These are phyloP conservation scores for Veloboletus limbatus DNA, from an alignment of 1,284 basidiomycete genomes.

Conservation along the genomic window DNA sequence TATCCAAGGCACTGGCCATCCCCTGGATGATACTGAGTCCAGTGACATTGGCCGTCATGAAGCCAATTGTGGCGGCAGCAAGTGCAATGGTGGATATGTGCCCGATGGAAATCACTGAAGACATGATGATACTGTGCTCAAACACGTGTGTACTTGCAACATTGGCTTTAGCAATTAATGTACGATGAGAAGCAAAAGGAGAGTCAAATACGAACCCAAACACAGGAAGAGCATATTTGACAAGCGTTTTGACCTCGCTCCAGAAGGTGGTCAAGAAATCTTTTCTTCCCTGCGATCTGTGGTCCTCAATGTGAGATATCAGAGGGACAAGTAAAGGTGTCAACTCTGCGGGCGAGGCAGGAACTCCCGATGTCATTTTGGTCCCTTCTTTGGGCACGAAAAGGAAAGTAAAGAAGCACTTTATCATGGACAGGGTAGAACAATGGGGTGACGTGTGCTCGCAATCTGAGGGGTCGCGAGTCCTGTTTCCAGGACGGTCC, in stretches of 20 bases:
- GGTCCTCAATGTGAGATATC: slow-evolving; percentile 47
- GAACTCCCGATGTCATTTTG: slow-evolving; percentile 1
- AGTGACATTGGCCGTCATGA: slow-evolving; percentile 81
- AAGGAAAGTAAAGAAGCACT: slow-evolving; percentile 1
- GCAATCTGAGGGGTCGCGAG: background rate
- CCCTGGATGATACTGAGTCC: slow-evolving; percentile 80
- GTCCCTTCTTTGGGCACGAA: background rate
- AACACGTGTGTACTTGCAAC: slow-evolving; percentile 61
- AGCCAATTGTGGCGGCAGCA: slow-evolving; percentile 81
- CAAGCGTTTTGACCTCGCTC: slow-evolving; percentile 56
- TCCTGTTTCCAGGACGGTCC: background rate
- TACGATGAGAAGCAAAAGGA: slow-evolving; percentile 1
- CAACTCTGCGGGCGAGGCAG: slow-evolving; percentile 16
- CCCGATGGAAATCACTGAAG: slow-evolving; percentile 79
- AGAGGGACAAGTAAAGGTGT: slow-evolving; percentile 44
- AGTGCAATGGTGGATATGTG: slow-evolving; percentile 82
- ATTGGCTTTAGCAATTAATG: background rate
- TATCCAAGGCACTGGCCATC: slow-evolving; percentile 82
- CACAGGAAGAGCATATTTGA: slow-evolving; percentile 67
- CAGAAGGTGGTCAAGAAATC: slow-evolving; percentile 37
- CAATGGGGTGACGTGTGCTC: background rate
- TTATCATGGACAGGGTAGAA: slow-evolving; percentile 1
- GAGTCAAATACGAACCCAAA: slow-evolving; percentile 47
- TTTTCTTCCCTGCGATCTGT: slow-evolving; percentile 15
- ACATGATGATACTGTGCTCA: slow-evolving; percentile 73